Percentiles rank a stretch among this genome's conserved stretches.
Conservation (phyloP, 2,329 filamentous ascomycete species). For the Arthrobotrys sinensis region DNA sequence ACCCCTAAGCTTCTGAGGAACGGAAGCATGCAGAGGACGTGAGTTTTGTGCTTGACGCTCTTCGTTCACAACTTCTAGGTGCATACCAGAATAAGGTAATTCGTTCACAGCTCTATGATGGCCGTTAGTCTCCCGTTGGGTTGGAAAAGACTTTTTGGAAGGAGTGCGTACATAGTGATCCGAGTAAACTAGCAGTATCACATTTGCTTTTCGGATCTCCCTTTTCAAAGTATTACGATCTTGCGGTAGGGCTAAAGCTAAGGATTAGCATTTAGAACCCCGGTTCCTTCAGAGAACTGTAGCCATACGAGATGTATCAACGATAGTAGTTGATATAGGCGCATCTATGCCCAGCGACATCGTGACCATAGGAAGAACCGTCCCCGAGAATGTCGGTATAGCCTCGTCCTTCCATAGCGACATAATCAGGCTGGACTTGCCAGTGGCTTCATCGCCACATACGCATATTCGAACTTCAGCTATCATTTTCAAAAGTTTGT, state of each 20-base stretch:
- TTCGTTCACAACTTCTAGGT: not conserved
- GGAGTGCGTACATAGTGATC: constrained; percentile 80
- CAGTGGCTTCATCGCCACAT: constrained; percentile 72
- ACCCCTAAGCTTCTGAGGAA: constrained; percentile 98
- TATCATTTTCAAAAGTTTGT: constrained; percentile 32
- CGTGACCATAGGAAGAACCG: constrained; percentile 93
- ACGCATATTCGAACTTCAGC: constrained; percentile 59
- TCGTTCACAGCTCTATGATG: constrained; percentile 85
- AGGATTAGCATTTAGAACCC: not conserved
- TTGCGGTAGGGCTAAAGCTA: constrained; percentile 79
- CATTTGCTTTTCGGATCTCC: constrained; percentile 96
- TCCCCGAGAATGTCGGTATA: constrained; percentile 93
- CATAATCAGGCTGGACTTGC: constrained; percentile 92
- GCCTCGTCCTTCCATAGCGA: constrained; percentile 98
- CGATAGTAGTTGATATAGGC: constrained; percentile 96
- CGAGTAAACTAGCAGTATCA: constrained; percentile 95
- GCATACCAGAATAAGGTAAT: constrained; percentile 89
- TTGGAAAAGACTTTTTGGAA: not conserved
- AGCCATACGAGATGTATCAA: constrained; percentile 81
- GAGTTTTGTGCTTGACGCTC: not conserved
- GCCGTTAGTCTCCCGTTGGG: constrained; percentile 17
- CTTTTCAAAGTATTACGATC: constrained; percentile 91
- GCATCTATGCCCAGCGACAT: constrained; percentile 94
- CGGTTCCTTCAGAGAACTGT: constrained; percentile 2
- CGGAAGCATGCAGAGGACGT: constrained; percentile 74